These are phyloP conservation scores for Elsinoe fawcettii DNA, from an alignment of 2,329 filamentous ascomycete species.

Conservation along the genomic window DNA sequence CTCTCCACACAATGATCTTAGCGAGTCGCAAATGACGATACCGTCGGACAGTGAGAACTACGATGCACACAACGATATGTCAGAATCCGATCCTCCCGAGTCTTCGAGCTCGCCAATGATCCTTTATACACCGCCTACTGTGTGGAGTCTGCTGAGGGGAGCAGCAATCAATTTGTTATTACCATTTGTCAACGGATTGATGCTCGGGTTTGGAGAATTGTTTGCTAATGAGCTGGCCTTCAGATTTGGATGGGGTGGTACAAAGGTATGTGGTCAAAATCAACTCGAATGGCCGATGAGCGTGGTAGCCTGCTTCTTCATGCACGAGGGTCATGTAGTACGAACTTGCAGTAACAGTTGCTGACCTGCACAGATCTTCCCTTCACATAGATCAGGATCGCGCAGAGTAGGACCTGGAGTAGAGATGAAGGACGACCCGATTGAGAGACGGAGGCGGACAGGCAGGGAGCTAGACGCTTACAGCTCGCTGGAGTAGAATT, in stretches of 20 bases:
- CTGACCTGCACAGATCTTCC: slow-evolving; percentile 44
- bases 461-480: slow-evolving; percentile 55
- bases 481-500: slow-evolving; percentile 56
- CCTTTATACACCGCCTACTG: slow-evolving; percentile 79
- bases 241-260: slow-evolving; percentile 83
- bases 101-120: slow-evolving; percentile 62
- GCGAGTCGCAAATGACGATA: slow-evolving; percentile 68
- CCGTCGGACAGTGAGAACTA: slow-evolving; percentile 80
- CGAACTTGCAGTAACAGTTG: not conserved
- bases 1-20: slow-evolving; percentile 40
- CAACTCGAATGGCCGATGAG: no score
- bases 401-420: slow-evolving; percentile 73
- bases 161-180: slow-evolving; percentile 92
- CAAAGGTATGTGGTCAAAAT: slow-evolving; percentile 60
- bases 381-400: slow-evolving; percentile 50
- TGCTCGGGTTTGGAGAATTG: slow-evolving; percentile 94
- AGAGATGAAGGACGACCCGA: slow-evolving; percentile 63
- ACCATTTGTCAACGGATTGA: slow-evolving; percentile 94
- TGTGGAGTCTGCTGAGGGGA: slow-evolving; percentile 78
- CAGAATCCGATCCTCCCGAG: slow-evolving; percentile 53
- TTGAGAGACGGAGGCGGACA: slow-evolving; percentile 45
- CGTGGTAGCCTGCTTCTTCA: no score
- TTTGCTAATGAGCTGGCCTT: slow-evolving; percentile 96
- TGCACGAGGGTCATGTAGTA: no score
- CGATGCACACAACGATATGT: slow-evolving; percentile 53